Evolutionary conservation across 257 asterid species (phyloP), one percentile per base, ranked within the genome.

Genomic region (Linderniella brevidens): DNA sequence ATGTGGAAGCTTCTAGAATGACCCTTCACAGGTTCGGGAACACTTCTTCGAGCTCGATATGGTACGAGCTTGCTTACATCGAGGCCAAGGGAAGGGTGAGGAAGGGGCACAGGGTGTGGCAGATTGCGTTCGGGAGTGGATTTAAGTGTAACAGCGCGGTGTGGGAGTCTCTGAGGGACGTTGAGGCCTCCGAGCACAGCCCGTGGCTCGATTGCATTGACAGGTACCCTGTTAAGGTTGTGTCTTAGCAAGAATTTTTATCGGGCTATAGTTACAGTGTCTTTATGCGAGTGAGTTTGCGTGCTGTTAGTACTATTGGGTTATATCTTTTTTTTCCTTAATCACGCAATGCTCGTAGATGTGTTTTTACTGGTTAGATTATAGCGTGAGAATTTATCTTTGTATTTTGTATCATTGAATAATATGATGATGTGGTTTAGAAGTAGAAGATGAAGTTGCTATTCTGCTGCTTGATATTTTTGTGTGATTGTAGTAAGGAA

Each of bases 171-270:
- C 65, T 80, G 0, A 52, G 61, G 35, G 54, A 72, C 41, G 88
- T 77, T 8, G 50, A 70, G 16, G 64, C 85, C 0, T 62, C 82
- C 13, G 41, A 0, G 8, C 60, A 59, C 53, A 55, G 72, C 14
- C 80, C 93, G 0, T 80, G 93, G 93, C 78, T 64, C 64, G 93
- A 80, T 52, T 77, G 85, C 70, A 77, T 80, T 7, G 58, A 77
- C 17, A 62, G 55, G 46, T 80, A 80, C 49, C 93, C 88, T 5
- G 68, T 77, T 11, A 18, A 66, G 50, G 37, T 68, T 15, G 53
- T 58, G 11, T 56, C 55, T 15, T 67, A 60, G 58, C 4, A 36
- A 6, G 3, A 25, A n/a, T n/a, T 25, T 25, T 25, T 25, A 25
- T 2, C 32, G 6, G 32, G 6, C 6, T 25, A 25, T 25, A 2